phyloP scores from a whole-genome alignment of 78 protist genomes.

The Planoprotostelium fungivorum region DNA sequence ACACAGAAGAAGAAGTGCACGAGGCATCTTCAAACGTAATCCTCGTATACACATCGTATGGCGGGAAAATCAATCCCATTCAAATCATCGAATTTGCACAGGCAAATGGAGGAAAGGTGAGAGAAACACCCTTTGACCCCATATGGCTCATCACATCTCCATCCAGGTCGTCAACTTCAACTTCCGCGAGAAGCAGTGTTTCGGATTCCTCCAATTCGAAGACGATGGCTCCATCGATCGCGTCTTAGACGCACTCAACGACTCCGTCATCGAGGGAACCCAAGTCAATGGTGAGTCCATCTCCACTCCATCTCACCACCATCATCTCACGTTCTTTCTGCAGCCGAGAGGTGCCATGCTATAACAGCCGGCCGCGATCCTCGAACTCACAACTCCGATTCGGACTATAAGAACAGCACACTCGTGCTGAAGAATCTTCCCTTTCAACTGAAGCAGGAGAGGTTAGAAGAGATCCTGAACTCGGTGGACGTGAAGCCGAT shows the following conservation, averaged over 20 bases:
- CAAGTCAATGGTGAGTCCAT: neutral
- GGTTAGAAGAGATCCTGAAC: slow-evolving; percentile 54
- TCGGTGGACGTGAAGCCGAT: slow-evolving; percentile 39
- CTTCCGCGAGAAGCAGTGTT: slow-evolving; percentile 51
- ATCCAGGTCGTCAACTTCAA: neutral
- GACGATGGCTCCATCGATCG: slow-evolving; percentile 41
- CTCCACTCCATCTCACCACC: neutral
- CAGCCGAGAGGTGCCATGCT: neutral
- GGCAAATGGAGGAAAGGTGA: neutral
- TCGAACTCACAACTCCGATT: neutral
- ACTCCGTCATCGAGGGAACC: slow-evolving; percentile 28
- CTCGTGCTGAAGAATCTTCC: slow-evolving; percentile 53
- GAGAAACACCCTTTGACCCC: no score
- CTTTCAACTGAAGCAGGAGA: slow-evolving; percentile 42
- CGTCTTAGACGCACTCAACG: slow-evolving; percentile 30
- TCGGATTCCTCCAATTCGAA: slow-evolving; percentile 58
- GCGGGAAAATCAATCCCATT: neutral
- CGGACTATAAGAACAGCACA: slow-evolving; percentile 15
- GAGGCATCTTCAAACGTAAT: neutral
- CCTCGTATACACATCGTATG: neutral
- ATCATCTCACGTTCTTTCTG: neutral
- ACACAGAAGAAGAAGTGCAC: neutral
- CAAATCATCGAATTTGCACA: neutral
- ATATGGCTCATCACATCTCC: no score
- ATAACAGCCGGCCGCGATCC: neutral